Base-by-base conservation (phyloP, 2,329 filamentous ascomycete genomes). In the Sporothrix luriei region DNA sequence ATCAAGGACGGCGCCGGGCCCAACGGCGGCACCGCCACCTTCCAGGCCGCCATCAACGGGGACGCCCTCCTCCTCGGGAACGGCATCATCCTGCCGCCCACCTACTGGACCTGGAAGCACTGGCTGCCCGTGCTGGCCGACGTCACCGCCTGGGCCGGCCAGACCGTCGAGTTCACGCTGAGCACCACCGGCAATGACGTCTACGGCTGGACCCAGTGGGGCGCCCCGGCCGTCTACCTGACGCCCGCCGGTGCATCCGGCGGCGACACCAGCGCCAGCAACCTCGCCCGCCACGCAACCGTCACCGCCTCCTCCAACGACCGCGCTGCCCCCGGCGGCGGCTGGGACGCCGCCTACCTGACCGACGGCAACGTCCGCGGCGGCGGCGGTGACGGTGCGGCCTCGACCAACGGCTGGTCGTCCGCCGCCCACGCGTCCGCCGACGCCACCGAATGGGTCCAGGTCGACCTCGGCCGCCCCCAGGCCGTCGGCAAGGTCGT, bases 91-190 rank as follows among this genome's bases (percentile, higher is more conserved):
- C 16, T 62, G n/a, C 57, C 57, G 13, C 57, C 57, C 57, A 62
- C 38, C 57, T 62, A 62, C 57, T 62, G 57, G 57, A 62, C 57
- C 38, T 62, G 57, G 57, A 62, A 62, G 57, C 57, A 62, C 57
- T 62, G 57, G 57, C 14, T 62, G 57, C 57, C 57, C 38, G 57
- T 62, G n/a, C 14, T 62, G 38, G 57, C 57, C 57, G 57, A 62
- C 21, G 19, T 62, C 38, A 62, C 57, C 11, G 57, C 57, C 13
- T 62, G 57, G 57, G 57, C 57, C 57, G 57, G 57, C 21, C 57
- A 62, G 38, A 62, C 57, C n/a, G 57, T 62, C 19, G 19, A n/a
- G 0, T 62, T 62, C 5, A 46, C 57, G 3, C 33, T 62, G n/a
- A 3, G 3, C 4, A 62, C 57, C 11, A 62, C 57, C 11, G 57